A percentile compares a stretch with the other conserved stretches of the same genome.
phyloP scores from a whole-genome alignment of 163 green algal genomes.

The Chlamydomonas reinhardtii region DNA sequence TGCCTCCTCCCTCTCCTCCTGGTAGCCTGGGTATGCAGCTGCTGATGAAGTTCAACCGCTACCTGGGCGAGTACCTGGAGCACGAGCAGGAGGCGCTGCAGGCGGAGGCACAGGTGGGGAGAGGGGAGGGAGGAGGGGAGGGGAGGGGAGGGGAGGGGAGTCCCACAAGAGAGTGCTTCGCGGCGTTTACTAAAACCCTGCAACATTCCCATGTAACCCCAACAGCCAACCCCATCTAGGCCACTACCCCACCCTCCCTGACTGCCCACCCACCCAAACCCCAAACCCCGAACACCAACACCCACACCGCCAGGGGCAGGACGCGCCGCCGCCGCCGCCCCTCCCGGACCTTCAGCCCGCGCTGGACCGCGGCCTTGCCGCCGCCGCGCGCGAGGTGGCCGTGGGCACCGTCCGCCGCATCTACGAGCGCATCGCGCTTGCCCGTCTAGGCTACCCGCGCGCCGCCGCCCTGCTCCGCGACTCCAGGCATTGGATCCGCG shows the following conservation, averaged over 20 bases:
- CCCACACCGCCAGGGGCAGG: constrained; percentile 12
- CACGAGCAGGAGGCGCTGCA: constrained; percentile 29
- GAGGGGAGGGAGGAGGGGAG: neutral
- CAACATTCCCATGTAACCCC: no score
- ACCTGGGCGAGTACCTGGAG: constrained; percentile 38
- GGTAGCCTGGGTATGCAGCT: constrained; percentile 31
- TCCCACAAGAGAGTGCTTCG: no score
- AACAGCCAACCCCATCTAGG: no score
- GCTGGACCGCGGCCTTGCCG: neutral
- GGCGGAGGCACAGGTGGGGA: constrained; percentile 45
- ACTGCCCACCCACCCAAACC: neutral
- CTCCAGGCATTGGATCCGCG: constrained; percentile 44
- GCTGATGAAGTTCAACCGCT: constrained; percentile 40
- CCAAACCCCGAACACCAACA: neutral
- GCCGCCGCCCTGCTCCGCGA: constrained; percentile 43
- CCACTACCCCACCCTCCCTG: neutral
- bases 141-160: no score
- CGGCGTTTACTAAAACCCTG: no score
- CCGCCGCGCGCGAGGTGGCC: constrained; percentile 21
- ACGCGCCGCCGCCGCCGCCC: constrained; percentile 5
- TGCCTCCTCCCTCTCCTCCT: neutral
- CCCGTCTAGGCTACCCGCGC: neutral
- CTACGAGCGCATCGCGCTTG: constrained; percentile 28
- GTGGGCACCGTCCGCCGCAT: constrained; percentile 21
- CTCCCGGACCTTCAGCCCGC: constrained; percentile 37